phyloP scores from a whole-genome alignment of 768 basidiomycete genomes.

The Naganishia randhawae region DNA sequence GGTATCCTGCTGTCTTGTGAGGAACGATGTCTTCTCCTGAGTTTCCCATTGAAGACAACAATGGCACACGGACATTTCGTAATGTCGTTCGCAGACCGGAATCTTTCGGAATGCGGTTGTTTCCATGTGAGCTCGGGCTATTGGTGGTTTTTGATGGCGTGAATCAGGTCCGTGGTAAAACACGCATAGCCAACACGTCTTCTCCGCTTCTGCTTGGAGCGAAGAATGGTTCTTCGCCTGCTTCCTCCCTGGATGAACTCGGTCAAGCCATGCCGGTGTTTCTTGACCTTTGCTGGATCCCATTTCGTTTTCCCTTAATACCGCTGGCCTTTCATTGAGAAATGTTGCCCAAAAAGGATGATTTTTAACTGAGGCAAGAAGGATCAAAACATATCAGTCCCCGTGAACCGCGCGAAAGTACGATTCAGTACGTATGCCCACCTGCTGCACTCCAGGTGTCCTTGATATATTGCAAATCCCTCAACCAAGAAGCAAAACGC shows the following conservation, averaged over 20 bases:
- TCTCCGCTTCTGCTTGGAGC: conserved; percentile 11
- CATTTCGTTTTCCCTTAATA: conserved; percentile 4
- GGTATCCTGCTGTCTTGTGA: neutral
- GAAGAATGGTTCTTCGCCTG: conserved; percentile 12
- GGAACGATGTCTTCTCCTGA: neutral
- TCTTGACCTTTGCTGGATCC: conserved; percentile 6
- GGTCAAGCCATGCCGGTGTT: conserved; percentile 6
- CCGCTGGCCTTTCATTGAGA: neutral
- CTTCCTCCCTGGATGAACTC: conserved; percentile 13
- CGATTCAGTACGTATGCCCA: neutral
- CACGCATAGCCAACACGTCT: conserved; percentile 16
- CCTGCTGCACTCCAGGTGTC: conserved; percentile 17
- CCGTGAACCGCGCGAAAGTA: neutral
- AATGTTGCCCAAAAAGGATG: conserved; percentile 10
- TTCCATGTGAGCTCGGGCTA: neutral
- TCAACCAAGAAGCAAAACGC: conserved; percentile 14
- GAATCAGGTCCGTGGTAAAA: neutral
- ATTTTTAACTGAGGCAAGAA: neutral
- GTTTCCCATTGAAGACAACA: neutral
- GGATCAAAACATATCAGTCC: neutral
- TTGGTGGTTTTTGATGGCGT: neutral
- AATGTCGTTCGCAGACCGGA: conserved; percentile 12
- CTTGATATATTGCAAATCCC: neutral
- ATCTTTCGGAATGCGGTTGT: neutral
- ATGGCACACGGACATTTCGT: conserved; percentile 9